phyloP scores from a whole-genome alignment of 2,329 filamentous ascomycete genomes.

The Alternaria viburni region DNA sequence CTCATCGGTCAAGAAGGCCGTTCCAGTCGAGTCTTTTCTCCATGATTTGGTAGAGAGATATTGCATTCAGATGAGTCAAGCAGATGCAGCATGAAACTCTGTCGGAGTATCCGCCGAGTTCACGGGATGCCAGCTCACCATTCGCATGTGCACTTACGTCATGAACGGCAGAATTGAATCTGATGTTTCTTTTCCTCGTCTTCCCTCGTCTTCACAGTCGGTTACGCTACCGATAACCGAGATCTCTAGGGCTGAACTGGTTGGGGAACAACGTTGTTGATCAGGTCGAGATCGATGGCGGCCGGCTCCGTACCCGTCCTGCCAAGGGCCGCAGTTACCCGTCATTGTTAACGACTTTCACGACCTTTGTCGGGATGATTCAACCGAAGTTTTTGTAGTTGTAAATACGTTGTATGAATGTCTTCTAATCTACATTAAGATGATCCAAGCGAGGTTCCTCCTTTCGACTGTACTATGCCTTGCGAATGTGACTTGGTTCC shows the following conservation, averaged over 20 bases:
- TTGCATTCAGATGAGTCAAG: background rate
- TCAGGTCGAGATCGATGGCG: background rate
- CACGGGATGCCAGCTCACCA: too few relatives aligned
- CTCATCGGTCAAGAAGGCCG: background rate
- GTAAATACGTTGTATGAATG: background rate
- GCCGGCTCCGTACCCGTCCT: background rate
- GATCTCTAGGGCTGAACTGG: background rate
- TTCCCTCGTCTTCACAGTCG: too few relatives aligned
- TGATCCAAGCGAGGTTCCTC: too few relatives aligned
- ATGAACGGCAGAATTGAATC: too few relatives aligned
- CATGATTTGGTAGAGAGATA: background rate
- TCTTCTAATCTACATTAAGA: too few relatives aligned
- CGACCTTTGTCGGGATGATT: too few relatives aligned
- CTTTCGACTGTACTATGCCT: too few relatives aligned
- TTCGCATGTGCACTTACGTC: too few relatives aligned
- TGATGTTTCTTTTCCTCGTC: too few relatives aligned
- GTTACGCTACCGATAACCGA: background rate
- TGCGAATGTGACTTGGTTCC: too few relatives aligned
- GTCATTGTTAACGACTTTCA: too few relatives aligned
- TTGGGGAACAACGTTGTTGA: background rate
- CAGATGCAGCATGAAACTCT: background rate
- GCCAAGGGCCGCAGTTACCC: background rate
- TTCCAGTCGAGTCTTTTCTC: background rate
- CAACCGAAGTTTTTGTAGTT: background rate
- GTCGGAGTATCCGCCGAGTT: background rate